Percentiles rank a stretch among this genome's conserved stretches.
Evolutionary conservation across 208 protist genomes (phyloP).

Genomic region (Zelonia costaricensis): DNA sequence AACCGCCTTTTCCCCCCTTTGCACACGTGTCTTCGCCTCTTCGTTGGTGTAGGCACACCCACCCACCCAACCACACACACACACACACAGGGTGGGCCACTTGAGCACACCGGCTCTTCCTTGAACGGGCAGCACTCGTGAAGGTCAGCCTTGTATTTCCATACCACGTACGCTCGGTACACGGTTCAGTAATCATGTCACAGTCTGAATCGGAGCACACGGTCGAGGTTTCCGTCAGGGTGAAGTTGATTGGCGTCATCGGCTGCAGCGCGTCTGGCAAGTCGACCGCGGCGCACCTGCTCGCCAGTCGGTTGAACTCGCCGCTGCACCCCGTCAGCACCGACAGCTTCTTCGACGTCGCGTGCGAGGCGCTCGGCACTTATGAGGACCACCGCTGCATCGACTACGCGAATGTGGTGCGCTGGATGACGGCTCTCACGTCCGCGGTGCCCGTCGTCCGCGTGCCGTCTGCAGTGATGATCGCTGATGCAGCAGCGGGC

Average conservation of each 20-base stretch:
- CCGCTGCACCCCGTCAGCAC: constrained; percentile 54
- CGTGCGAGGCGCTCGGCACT: constrained; percentile 38
- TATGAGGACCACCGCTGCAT: constrained; percentile 67
- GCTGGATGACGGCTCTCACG: constrained; percentile 18
- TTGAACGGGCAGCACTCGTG: no score
- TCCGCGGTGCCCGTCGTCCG: background rate
- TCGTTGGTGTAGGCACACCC: background rate
- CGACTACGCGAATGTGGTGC: constrained; percentile 16
- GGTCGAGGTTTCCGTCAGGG: background rate
- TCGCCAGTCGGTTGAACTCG: constrained; percentile 36
- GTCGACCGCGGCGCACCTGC: constrained; percentile 37
- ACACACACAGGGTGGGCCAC: background rate
- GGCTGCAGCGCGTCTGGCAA: constrained; percentile 70
- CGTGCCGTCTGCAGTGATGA: background rate
- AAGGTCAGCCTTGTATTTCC: no score
- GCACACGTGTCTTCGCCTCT: background rate
- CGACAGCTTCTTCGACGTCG: constrained; percentile 44
- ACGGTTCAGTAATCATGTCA: background rate
- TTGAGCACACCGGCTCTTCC: background rate
- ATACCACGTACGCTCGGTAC: background rate
- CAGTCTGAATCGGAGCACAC: background rate
- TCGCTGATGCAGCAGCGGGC: background rate
- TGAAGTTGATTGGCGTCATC: constrained; percentile 36
- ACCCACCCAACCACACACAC: background rate
- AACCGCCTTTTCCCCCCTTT: background rate